Evolutionary conservation across 495 filamentous ascomycete genomes (phyloP), one percentile per base, ranked within the genome.

Genomic region (Aspergillus sclerotioniger): DNA sequence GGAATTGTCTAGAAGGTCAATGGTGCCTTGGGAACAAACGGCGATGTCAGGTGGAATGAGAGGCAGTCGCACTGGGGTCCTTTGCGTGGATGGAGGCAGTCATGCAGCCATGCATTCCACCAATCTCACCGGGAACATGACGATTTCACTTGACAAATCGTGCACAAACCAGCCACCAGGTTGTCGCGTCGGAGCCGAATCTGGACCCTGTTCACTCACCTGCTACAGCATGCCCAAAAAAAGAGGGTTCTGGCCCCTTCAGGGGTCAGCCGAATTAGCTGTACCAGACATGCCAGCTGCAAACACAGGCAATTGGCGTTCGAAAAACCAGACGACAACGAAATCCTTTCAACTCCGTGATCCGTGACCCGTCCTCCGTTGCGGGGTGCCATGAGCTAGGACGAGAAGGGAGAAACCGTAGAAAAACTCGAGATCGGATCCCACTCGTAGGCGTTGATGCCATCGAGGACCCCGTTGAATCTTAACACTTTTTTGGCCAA

Each of bases 211-310:
- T 50, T 50, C 19, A 13, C 15, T 45, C 15, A 28, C 29, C 49
- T 21, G 9, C 45, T 51, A 57, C 50, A 46, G 19, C 39, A 52
- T 37, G 32, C 17, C 49, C 31, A n/a, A 16, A n/a, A 60, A 33
- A 15, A 25, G 47, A 28, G 46, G 21, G 63, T 60, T 62, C 63
- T 66, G 60, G 63, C 44, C 63, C 63, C 47, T 50, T 57, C 52
- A 60, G 63, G 60, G 59, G 57, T 54, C 57, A 52, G 47, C 51
- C 51, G 29, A 55, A 55, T 46, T 62, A 51, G 59, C 54, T 50
- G 56, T 32, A 37, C 48, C 39, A 43, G 44, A 41, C 12, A 13
- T 45, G 29, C 39, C 39, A 56, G 46, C 17, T 19, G 29, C 45
- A 31, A 47, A 28, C 44, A 31, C 41, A 35, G 31, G 44, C 9